Base-by-base conservation (phyloP, 2,329 filamentous ascomycete species). In the Phoma sp. region DNA sequence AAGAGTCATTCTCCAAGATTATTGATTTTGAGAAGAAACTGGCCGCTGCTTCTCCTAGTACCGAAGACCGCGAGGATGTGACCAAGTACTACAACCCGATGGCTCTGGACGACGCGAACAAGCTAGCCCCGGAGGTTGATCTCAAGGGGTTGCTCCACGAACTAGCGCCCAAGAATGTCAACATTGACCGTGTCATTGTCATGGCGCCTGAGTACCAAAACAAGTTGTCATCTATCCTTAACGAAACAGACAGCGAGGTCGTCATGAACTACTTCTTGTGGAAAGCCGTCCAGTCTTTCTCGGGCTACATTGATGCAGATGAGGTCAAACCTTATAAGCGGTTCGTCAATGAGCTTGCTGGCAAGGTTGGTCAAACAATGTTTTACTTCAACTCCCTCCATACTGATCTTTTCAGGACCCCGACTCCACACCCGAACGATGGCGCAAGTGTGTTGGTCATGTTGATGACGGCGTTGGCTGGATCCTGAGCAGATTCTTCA, bases 401-500 rank as follows among this genome's bases (percentile, higher is more conserved):
- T 80, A 11, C 48, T 30, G 18, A 45, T 5, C 11, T 5, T n/a
- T 7, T 1, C 18, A 69, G 76, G 85, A 87, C 49, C 82, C 86
- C 0, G 80, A 88, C 46, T 83, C 86, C 2, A 80, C 79, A 18
- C 76, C 84, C 11, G 88, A 90, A 64, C 80, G 87, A 43, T 89
- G 87, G 87, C 80, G 86, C 62, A 86, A 79, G 6, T 90, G 88
- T 61, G 80, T 89, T 25, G 69, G 68, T 7, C 78, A 81, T 30
- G 79, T 87, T 4, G 85, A 89, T 58, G 69, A 73, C 22, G 81
- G 82, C 4, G 70, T 90, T 22, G 83, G 83, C 2, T 90, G 87
- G 87, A 86, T 89, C 43, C 75, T 89, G 13, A 88, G 86, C 66
- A 83, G 86, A 22, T 90, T 90, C 75, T 91, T 87, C 59, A 80